phyloP scores from a whole-genome alignment of 2,329 filamentous ascomycete species.

The Passalora sequoiae region DNA sequence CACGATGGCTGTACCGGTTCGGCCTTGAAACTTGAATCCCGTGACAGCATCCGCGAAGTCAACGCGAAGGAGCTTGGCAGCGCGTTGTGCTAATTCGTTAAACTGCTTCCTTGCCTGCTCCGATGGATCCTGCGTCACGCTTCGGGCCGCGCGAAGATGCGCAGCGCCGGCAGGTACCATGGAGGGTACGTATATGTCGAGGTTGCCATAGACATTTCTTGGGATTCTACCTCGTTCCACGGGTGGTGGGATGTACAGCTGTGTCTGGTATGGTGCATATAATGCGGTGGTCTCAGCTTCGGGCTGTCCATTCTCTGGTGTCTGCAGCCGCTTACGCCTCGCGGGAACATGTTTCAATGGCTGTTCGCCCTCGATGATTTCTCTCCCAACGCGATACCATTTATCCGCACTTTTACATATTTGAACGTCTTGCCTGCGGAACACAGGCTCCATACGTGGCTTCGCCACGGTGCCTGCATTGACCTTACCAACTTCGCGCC shows the following conservation, averaged over 20 bases:
- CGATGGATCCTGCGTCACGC: not conserved
- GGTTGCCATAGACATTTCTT: slow-evolving; percentile 57
- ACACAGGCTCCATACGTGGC: slow-evolving; percentile 67
- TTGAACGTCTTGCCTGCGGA: slow-evolving; percentile 74
- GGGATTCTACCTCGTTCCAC: slow-evolving; percentile 67
- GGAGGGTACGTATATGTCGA: slow-evolving; percentile 59
- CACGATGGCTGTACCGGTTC: slow-evolving; percentile 78
- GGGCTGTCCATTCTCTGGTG: slow-evolving; percentile 27
- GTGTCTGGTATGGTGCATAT: slow-evolving; percentile 59
- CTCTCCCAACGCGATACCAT: slow-evolving; percentile 84
- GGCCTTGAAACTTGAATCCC: slow-evolving; percentile 81
- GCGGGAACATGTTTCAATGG: slow-evolving; percentile 64
- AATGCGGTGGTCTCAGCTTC: slow-evolving; percentile 51
- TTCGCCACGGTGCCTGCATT: slow-evolving; percentile 57
- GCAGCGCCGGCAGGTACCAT: slow-evolving; percentile 59
- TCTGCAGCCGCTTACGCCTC: slow-evolving; percentile 18
- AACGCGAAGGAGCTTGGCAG: slow-evolving; percentile 69
- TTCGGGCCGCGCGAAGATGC: slow-evolving; percentile 44
- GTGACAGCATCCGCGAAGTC: slow-evolving; percentile 88
- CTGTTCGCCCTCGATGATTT: slow-evolving; percentile 72
- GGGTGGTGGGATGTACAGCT: slow-evolving; percentile 68
- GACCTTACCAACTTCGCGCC: slow-evolving; percentile 70
- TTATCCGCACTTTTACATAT: slow-evolving; percentile 72
- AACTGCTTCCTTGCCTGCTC: slow-evolving; percentile 1
- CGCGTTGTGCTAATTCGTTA: slow-evolving; percentile 59